phyloP scores from a whole-genome alignment of 176 grass and related monocot genomes.

The Oryza brachyantha region DNA sequence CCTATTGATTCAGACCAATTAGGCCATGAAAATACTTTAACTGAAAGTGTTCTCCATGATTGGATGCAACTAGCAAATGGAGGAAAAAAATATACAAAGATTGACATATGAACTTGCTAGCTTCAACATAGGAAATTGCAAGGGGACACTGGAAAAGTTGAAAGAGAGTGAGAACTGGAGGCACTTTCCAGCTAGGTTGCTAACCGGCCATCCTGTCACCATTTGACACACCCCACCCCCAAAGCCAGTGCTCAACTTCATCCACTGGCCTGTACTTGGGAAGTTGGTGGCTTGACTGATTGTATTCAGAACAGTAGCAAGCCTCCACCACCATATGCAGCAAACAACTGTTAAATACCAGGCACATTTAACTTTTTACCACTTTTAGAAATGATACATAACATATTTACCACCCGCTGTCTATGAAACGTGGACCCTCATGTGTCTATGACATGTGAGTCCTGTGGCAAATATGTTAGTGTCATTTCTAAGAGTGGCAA shows the following conservation, averaged over 20 bases:
- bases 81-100: neutral
- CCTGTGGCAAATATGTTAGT: no score
- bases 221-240: neutral
- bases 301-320: neutral
- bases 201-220: neutral
- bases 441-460: no score
- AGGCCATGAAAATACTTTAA: neutral
- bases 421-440: no score
- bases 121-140: constrained; percentile 7
- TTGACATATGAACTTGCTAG: neutral
- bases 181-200: neutral
- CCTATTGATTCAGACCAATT: neutral
- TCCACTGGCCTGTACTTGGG: neutral
- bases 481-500: no score
- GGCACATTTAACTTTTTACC: no score
- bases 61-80: constrained; percentile 14
- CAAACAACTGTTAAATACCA: neutral
- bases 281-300: neutral
- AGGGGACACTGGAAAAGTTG: neutral
- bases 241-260: neutral
- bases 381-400: no score
- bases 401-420: no score
- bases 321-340: neutral
- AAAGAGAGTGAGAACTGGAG: neutral
- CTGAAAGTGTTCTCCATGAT: neutral